phyloP scores from a whole-genome alignment of 352 stramenopile genomes.

The Thraustochytrium sp. region DNA sequence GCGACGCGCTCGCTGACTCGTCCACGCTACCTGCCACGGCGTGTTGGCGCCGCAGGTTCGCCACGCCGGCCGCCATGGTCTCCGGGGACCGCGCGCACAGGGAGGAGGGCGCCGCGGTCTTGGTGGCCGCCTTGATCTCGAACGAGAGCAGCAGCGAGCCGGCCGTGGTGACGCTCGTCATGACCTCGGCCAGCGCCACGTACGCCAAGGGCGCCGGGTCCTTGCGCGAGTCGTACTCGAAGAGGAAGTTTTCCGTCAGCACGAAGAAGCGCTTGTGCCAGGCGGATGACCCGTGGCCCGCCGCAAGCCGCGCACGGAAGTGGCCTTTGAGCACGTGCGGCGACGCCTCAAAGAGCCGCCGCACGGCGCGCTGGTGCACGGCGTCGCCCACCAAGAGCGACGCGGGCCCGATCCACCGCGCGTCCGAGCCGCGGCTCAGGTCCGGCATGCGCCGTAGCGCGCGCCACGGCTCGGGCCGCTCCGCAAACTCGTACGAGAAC shows the following conservation, averaged over 20 bases:
- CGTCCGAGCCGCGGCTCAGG: background rate
- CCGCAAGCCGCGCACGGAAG: conserved; percentile 1
- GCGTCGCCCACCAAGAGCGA: background rate
- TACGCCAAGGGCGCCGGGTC: conserved; percentile 2
- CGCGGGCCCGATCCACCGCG: background rate
- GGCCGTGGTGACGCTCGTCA: background rate
- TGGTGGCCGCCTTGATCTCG: background rate
- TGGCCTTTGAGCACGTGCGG: conserved; percentile 7
- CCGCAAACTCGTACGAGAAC: background rate
- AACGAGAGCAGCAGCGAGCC: background rate
- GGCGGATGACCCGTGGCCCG: background rate
- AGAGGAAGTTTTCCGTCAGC: conserved; percentile 3
- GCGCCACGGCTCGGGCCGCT: background rate
- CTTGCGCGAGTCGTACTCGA: conserved; percentile 14
- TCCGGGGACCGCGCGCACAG: background rate
- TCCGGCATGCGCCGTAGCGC: background rate
- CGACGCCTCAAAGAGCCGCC: background rate
- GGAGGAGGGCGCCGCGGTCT: background rate
- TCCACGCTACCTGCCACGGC: background rate
- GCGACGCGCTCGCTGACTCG: too few relatives aligned
- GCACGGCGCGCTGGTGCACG: background rate
- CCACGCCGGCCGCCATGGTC: background rate
- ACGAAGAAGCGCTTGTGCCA: conserved; percentile 20
- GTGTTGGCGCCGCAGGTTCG: background rate
- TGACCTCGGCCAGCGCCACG: background rate